A percentile compares a stretch with the other conserved stretches of the same genome.
Conservation (phyloP, 208 protist species). For the Zelonia costaricensis region DNA sequence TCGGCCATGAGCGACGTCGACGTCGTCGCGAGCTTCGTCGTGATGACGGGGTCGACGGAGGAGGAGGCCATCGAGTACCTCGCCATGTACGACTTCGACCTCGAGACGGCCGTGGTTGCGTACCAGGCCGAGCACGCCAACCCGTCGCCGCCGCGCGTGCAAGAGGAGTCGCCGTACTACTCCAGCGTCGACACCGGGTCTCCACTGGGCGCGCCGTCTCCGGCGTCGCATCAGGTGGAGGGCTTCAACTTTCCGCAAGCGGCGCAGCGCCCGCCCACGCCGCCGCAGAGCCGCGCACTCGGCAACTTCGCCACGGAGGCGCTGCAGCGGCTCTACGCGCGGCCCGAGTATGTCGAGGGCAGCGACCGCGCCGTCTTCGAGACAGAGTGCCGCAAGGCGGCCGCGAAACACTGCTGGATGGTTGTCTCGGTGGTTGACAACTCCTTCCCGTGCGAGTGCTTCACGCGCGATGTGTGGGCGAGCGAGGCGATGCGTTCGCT, state of each 20-base stretch:
- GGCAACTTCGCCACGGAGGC: constrained; percentile 15
- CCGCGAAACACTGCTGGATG: constrained; percentile 58
- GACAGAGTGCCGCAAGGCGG: constrained; percentile 43
- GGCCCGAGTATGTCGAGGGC: constrained; percentile 51
- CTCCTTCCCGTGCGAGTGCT: constrained; percentile 58
- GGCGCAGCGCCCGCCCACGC: constrained; percentile 17
- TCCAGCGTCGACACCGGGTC: constrained; percentile 26
- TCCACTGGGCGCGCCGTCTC: constrained; percentile 25
- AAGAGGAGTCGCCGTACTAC: constrained; percentile 9
- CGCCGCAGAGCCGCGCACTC: constrained; percentile 15
- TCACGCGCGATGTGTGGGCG: constrained; percentile 77
- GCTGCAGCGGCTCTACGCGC: constrained; percentile 38
- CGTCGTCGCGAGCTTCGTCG: constrained; percentile 68
- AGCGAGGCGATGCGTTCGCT: constrained; percentile 38
- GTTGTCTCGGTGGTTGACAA: constrained; percentile 53
- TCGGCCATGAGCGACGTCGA: constrained; percentile 47
- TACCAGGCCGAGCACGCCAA: constrained; percentile 28
- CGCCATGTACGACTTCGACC: constrained; percentile 56
- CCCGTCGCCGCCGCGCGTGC: background rate
- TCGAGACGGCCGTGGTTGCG: constrained; percentile 36
- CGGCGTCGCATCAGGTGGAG: constrained; percentile 15
- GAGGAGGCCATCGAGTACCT: constrained; percentile 68
- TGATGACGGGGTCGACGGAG: constrained; percentile 52
- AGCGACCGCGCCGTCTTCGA: constrained; percentile 27
- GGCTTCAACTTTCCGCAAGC: constrained; percentile 9